phyloP scores from a whole-genome alignment of 108 stramenopile genomes.

The Fragilaria crotonensis region DNA sequence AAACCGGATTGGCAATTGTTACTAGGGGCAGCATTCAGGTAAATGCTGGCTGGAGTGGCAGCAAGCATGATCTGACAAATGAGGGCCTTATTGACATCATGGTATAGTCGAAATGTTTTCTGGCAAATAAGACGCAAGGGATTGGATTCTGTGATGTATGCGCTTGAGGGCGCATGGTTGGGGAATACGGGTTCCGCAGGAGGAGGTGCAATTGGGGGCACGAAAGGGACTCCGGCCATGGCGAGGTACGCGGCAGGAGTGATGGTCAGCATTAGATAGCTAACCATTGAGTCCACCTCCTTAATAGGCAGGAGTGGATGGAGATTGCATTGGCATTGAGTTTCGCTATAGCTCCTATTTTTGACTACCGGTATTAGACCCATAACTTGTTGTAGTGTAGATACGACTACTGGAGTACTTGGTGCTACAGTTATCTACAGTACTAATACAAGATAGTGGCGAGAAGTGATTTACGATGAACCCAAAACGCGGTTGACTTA shows the following conservation, averaged over 20 bases:
- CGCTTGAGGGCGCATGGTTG: background rate
- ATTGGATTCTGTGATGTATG: background rate
- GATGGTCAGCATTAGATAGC: conserved; percentile 6
- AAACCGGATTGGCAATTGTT: conserved; percentile 1
- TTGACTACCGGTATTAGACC: no score
- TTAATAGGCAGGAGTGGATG: conserved; percentile 10
- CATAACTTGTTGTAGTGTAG: no score
- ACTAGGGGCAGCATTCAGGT: background rate
- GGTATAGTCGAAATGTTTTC: background rate
- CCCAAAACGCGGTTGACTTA: no score
- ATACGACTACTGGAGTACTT: no score
- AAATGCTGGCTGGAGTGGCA: conserved; percentile 1
- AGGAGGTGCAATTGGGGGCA: background rate
- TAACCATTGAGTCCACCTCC: conserved; percentile 18
- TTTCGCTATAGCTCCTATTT: no score
- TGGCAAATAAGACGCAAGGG: background rate
- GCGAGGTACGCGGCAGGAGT: conserved; percentile 5
- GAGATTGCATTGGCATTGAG: conserved; percentile 18
- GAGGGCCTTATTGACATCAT: background rate
- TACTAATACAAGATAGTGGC: no score
- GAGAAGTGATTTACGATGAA: no score
- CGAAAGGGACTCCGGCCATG: background rate
- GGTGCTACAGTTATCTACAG: no score
- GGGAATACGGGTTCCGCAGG: background rate
- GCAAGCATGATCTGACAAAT: conserved; percentile 4